A percentile compares a stretch with the other conserved stretches of the same genome.
These are phyloP conservation scores for Nematocida sp. DNA, from an alignment of 371 early-diverging fungal species.

Conservation along the genomic window DNA sequence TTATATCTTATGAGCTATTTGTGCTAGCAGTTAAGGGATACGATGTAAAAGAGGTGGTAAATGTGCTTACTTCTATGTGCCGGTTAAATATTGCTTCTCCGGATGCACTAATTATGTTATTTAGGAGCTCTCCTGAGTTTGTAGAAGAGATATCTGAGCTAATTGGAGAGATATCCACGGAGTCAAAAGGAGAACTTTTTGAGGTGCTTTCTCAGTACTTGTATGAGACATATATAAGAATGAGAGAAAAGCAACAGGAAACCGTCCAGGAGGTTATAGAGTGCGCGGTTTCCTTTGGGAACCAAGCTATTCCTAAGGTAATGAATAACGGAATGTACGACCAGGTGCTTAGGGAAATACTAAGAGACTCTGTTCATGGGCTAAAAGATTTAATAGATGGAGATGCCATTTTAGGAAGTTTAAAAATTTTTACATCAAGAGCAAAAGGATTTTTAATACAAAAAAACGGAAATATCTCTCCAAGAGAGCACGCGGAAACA, in stretches of 20 bases:
- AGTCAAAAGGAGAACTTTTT: background rate
- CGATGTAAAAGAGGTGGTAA: background rate
- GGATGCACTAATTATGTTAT: background rate
- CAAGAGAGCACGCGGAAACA: background rate
- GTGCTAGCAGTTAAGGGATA: constrained; percentile 3
- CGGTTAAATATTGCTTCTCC: constrained; percentile 12
- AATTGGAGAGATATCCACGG: background rate
- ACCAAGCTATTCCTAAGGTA: constrained; percentile 6
- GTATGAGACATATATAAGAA: background rate
- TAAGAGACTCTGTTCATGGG: background rate
- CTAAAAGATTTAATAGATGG: background rate
- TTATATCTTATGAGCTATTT: constrained; percentile 50
- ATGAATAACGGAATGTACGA: background rate
- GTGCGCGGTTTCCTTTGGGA: constrained; percentile 1
- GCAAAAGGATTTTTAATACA: background rate
- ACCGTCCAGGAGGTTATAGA: background rate
- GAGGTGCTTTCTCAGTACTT: background rate
- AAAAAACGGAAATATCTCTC: background rate
- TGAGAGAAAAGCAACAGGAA: background rate
- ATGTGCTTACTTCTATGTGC: constrained; percentile 18
- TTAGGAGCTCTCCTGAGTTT: background rate
- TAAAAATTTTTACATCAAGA: constrained; percentile 7
- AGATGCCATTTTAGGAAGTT: background rate
- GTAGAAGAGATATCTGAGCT: background rate
- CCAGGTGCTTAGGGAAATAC: background rate